Conservation (phyloP, 352 stramenopile genomes). For the Globisporangium acanthophoron region DNA sequence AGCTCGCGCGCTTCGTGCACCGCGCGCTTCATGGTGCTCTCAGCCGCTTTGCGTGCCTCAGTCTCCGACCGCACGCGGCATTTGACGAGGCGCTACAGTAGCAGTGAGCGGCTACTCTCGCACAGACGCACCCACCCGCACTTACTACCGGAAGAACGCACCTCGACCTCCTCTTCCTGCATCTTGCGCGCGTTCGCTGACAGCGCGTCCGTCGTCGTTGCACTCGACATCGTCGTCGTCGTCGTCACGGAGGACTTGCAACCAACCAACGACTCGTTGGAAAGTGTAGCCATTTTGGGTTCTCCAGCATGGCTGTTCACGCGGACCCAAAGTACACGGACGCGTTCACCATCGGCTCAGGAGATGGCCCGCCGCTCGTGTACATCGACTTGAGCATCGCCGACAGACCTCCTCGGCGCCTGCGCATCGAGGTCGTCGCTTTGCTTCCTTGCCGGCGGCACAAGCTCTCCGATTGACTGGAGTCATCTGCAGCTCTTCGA, state of each 20-base stretch:
- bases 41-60: constrained; percentile 60
- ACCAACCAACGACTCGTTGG: too few species aligned
- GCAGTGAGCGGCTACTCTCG: neutral
- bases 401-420: constrained; percentile 37
- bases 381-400: constrained; percentile 59
- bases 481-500: constrained; percentile 43
- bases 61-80: constrained; percentile 71
- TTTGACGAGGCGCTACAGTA: constrained; percentile 57
- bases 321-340: constrained; percentile 37
- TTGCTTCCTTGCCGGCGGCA: neutral
- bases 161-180: constrained; percentile 59
- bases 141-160: constrained; percentile 5
- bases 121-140: neutral
- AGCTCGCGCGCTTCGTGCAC: constrained; percentile 65
- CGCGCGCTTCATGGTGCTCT: constrained; percentile 70
- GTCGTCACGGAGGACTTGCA: neutral
- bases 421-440: constrained; percentile 54
- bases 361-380: constrained; percentile 41
- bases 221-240: neutral
- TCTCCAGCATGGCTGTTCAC: constrained; percentile 31
- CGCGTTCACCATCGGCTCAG: constrained; percentile 36
- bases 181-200: constrained; percentile 48
- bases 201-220: constrained; percentile 9
- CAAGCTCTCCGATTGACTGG: too few species aligned
- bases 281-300: neutral